Conservation (phyloP, 257 asterid species). For the Jacaranda mimosifolia region DNA sequence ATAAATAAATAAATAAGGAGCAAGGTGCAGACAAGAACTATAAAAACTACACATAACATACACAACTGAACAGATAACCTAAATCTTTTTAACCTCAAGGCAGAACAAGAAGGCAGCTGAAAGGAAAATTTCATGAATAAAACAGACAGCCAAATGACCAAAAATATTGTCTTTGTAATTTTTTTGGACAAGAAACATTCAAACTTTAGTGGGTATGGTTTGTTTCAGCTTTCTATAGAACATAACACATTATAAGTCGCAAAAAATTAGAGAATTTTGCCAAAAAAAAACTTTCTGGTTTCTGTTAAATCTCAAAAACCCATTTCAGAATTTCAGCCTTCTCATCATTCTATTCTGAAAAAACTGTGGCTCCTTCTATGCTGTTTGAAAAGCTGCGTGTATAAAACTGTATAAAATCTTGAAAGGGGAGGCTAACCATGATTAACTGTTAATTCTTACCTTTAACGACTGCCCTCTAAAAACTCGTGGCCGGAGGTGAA, state of each 20-base stretch:
- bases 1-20: no score
- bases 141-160: not conserved
- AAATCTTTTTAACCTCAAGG: not conserved
- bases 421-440: not conserved
- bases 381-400: constrained; percentile 13
- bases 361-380: constrained; percentile 15
- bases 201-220: constrained; percentile 22
- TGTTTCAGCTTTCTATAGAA: constrained; percentile 5
- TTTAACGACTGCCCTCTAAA: constrained; percentile 22
- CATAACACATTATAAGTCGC: not conserved
- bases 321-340: not conserved
- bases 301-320: constrained; percentile 8
- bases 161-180: not conserved
- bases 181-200: constrained; percentile 4
- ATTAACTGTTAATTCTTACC: constrained; percentile 10
- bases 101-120: not conserved
- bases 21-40: constrained; percentile 4
- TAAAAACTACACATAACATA: constrained; percentile 22
- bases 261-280: not conserved
- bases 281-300: not conserved
- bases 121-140: not conserved
- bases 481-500: constrained; percentile 46
- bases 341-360: not conserved
- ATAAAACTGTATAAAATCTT: not conserved
- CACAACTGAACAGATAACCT: not conserved